phyloP scores from a whole-genome alignment of 2,329 filamentous ascomycete species.

The Ophiostoma ips region DNA sequence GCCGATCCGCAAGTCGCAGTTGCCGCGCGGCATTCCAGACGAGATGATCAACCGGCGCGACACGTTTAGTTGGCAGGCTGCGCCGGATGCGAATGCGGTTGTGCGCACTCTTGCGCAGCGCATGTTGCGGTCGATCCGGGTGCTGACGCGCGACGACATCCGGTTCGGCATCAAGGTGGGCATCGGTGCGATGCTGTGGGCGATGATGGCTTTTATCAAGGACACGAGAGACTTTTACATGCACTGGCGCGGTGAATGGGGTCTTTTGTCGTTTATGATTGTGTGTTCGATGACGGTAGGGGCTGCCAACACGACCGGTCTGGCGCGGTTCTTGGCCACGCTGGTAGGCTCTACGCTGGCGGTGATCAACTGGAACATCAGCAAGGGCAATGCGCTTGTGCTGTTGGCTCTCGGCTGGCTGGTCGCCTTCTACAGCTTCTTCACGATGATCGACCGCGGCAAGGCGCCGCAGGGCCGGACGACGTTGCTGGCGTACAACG shows the following conservation, averaged over 20 bases:
- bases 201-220: slow-evolving; percentile 73
- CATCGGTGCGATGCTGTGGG: slow-evolving; percentile 76
- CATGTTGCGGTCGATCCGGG: slow-evolving; percentile 31
- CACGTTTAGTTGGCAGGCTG: slow-evolving; percentile 42
- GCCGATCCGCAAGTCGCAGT: slow-evolving; percentile 37
- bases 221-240: slow-evolving; percentile 66
- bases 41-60: slow-evolving; percentile 38
- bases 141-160: slow-evolving; percentile 41
- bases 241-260: slow-evolving; percentile 93
- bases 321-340: slow-evolving; percentile 75
- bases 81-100: slow-evolving; percentile 30
- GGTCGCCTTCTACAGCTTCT: slow-evolving; percentile 72
- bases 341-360: slow-evolving; percentile 66
- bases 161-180: slow-evolving; percentile 87
- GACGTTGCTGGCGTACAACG: slow-evolving; percentile 89
- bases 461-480: slow-evolving; percentile 88
- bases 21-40: slow-evolving; percentile 42
- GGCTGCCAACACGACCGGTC: slow-evolving; percentile 84
- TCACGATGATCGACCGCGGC: slow-evolving; percentile 70
- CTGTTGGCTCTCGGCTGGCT: slow-evolving; percentile 74
- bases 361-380: slow-evolving; percentile 62
- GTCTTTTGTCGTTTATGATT: slow-evolving; percentile 90
- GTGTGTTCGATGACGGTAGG: slow-evolving; percentile 97
- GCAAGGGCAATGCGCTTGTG: slow-evolving; percentile 56
- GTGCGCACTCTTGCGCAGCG: slow-evolving; percentile 32